Conservation (phyloP, 306 rosid genomes). For the Acacia crassicarpa region DNA sequence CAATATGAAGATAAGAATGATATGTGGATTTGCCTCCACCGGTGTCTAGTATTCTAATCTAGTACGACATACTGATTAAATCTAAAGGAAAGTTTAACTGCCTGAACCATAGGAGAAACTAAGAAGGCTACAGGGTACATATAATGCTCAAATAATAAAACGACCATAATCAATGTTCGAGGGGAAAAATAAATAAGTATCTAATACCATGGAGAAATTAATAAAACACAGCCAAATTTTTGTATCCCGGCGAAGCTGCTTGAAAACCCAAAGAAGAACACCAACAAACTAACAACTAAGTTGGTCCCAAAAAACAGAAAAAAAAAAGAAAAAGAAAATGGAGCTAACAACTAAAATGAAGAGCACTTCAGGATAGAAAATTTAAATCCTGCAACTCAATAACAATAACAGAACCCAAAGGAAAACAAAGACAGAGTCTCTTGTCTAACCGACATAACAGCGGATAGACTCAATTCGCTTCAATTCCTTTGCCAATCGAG, state of each 20-base stretch:
- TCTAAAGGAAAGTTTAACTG: not conserved
- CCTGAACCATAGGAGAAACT: not conserved
- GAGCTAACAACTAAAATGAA: not conserved
- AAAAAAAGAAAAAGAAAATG: not conserved
- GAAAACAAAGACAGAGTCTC: not conserved
- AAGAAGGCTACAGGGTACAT: not conserved
- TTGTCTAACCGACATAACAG: constrained; percentile 58
- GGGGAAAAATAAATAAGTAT: not conserved
- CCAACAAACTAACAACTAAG: not conserved
- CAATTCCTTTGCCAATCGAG: constrained; percentile 53
- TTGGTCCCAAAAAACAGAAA: not conserved
- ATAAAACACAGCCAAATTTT: not conserved
- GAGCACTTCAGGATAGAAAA: not conserved
- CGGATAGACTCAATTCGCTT: constrained; percentile 49
- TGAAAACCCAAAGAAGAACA: not conserved
- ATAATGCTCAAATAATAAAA: constrained; percentile 2
- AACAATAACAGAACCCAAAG: not conserved
- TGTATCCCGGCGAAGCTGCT: not conserved
- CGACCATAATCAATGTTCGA: not conserved
- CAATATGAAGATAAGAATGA: constrained; percentile 1
- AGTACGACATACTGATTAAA: not conserved
- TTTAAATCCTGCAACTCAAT: not conserved
- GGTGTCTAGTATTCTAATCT: not conserved
- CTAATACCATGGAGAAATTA: constrained; percentile 3
- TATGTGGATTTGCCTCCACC: not conserved